Conservation (phyloP, 192 early-diverging fungal species). For the Coemansia guatemalensis region DNA sequence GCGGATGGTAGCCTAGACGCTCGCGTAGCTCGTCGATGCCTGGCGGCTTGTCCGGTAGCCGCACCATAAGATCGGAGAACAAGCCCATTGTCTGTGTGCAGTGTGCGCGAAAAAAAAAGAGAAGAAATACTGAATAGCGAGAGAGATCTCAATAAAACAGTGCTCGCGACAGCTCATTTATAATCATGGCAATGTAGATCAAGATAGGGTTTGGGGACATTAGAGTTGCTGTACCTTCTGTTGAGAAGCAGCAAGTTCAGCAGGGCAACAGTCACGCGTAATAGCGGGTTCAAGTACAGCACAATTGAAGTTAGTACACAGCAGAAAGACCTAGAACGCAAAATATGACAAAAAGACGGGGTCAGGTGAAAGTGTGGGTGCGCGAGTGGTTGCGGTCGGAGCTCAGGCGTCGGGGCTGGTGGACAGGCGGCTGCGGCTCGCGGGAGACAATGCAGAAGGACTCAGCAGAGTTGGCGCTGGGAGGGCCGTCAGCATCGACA, state of each 20-base stretch:
- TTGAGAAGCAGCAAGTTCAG: too few relatives aligned
- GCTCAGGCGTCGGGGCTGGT: slow-evolving; percentile 15
- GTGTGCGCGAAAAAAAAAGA: neutral
- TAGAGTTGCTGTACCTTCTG: too few relatives aligned
- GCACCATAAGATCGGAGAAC: neutral
- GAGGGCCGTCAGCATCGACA: slow-evolving; percentile 15
- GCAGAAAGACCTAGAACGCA: neutral
- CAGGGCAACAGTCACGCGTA: too few relatives aligned
- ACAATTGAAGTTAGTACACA: neutral
- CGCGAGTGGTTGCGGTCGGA: slow-evolving; percentile 6
- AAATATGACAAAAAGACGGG: slow-evolving; percentile 1
- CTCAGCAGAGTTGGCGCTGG: slow-evolving; percentile 36
- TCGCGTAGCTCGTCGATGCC: neutral
- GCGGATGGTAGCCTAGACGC: slow-evolving; percentile 6
- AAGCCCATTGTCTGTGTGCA: neutral
- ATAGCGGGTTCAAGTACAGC: neutral
- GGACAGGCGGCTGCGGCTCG: slow-evolving; percentile 10
- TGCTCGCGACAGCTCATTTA: too few relatives aligned
- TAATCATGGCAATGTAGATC: too few relatives aligned
- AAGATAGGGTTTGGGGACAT: too few relatives aligned
- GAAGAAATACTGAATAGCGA: too few relatives aligned
- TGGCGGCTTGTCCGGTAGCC: neutral
- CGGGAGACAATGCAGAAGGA: slow-evolving; percentile 45
- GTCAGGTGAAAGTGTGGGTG: slow-evolving; percentile 5
- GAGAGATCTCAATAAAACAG: too few relatives aligned